A percentile compares a stretch with the other conserved stretches of the same genome.
These are phyloP conservation scores for Globisporangium acanthophoron DNA, from an alignment of 352 stramenopile species.

Conservation along the genomic window DNA sequence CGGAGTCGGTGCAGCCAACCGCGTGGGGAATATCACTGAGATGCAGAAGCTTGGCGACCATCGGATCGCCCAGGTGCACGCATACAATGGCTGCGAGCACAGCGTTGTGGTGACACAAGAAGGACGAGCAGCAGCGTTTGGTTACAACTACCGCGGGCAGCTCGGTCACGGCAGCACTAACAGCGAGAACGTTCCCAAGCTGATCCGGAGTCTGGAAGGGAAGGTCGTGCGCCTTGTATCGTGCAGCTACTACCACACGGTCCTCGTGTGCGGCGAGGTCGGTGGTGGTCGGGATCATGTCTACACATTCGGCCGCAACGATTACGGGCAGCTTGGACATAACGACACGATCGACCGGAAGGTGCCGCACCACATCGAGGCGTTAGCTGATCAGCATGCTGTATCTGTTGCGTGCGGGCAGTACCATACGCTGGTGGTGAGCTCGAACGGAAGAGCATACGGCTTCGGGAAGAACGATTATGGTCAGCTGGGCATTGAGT, in stretches of 20 bases:
- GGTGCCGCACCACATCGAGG: slow-evolving; percentile 64
- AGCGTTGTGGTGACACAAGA: slow-evolving; percentile 79
- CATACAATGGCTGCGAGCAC: slow-evolving; percentile 93
- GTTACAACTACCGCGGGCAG: slow-evolving; percentile 93
- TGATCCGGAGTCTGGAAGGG: slow-evolving; percentile 67
- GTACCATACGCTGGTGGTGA: slow-evolving; percentile 88
- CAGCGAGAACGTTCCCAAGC: slow-evolving; percentile 78
- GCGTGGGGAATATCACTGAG: slow-evolving; percentile 69
- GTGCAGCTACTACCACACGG: slow-evolving; percentile 92
- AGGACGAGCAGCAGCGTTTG: slow-evolving; percentile 76
- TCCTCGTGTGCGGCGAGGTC: slow-evolving; percentile 64
- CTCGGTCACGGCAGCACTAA: slow-evolving; percentile 88
- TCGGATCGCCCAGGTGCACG: slow-evolving; percentile 72
- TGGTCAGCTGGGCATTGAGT: slow-evolving; percentile 86
- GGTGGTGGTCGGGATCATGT: slow-evolving; percentile 28
- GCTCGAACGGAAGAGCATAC: slow-evolving; percentile 56
- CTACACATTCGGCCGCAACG: slow-evolving; percentile 90
- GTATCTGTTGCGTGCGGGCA: slow-evolving; percentile 87
- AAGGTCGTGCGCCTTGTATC: slow-evolving; percentile 72
- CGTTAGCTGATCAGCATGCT: slow-evolving; percentile 49
- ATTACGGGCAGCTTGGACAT: slow-evolving; percentile 90
- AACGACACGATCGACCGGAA: slow-evolving; percentile 88
- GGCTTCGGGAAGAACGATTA: slow-evolving; percentile 94
- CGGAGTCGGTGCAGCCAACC: slow-evolving; percentile 77
- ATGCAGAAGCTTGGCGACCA: slow-evolving; percentile 56